Base-by-base conservation (phyloP, 805 yeast genomes). In the Starmerella apicola region DNA sequence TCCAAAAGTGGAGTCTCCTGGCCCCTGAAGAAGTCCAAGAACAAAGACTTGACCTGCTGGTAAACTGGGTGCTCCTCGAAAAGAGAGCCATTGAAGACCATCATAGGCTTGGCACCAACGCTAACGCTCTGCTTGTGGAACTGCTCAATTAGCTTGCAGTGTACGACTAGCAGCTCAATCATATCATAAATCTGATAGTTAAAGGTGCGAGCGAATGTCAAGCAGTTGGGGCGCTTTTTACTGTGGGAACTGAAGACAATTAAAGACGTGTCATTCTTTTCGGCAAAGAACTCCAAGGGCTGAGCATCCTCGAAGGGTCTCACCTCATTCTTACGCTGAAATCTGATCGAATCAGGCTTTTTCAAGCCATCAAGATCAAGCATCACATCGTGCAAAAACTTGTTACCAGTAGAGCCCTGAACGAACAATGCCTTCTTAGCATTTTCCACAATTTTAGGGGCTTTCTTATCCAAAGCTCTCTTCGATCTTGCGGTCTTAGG, bases 401-500 rank as follows among this genome's bases (percentile, higher is more conserved):
- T 76, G 61, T 74, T 82, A 34, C 86, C 68, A 15, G 84, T 78
- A 38, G 81, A 65, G 13, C 97, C 98, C 16, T 95, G 95, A 32
- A 91, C 76, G 54, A 91, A 91, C 42, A 91, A 69, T 0, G 95
- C 96, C 39, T 76, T 72, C 62, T 91, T 91, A 46, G 79, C 76
- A 61, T 91, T 86, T 60, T 91, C 98, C 7, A 80, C 80, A 34
- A 84, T 61, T 63, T 85, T 88, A 38, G 96, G 74, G 54, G 85
- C 95, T 53, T 76, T 79, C 54, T 81, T 80, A 47, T 85, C 94
- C 48, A 86, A 59, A 5, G 95, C 97, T 62, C 98, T 76, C 66
- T 91, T 91, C 41, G 95, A 74, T 57, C 97, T 84, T 39, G 95
- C 95, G 57, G 79, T 91, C 65, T 85, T 86, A 27, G 98, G 97